phyloP scores from a whole-genome alignment of 768 basidiomycete genomes.

The Lactarius akahatsu region DNA sequence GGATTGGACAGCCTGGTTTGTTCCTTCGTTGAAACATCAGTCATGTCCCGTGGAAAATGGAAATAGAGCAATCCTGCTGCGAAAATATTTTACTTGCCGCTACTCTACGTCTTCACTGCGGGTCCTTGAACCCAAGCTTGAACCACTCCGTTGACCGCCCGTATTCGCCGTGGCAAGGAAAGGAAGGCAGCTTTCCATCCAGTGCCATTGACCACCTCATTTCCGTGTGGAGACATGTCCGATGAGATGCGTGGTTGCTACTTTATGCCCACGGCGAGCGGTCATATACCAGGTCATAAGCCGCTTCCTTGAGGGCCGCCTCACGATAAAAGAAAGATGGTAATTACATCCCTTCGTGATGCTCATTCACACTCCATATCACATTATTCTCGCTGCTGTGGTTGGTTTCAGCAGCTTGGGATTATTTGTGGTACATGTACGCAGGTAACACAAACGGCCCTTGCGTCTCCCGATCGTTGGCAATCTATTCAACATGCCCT shows the following conservation, averaged over 20 bases:
- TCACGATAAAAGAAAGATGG: neutral
- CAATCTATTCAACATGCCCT: constrained; percentile 31
- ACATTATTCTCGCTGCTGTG: neutral
- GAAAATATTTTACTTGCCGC: neutral
- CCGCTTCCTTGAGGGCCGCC: neutral
- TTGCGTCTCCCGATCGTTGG: constrained; percentile 31
- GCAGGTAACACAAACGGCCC: neutral
- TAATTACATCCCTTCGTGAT: neutral
- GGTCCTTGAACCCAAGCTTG: too few species aligned
- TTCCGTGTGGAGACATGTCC: neutral
- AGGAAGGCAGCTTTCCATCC: neutral
- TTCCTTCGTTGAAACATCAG: too few species aligned
- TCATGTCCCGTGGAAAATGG: neutral
- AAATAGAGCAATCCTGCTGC: neutral
- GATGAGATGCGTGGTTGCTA: neutral
- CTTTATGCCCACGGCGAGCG: neutral
- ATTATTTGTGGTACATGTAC: neutral
- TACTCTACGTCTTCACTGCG: neutral
- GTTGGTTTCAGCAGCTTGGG: neutral
- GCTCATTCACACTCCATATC: neutral
- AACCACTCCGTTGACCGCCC: neutral
- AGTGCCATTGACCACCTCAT: neutral
- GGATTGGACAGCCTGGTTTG: too few species aligned
- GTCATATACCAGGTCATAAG: too few species aligned
- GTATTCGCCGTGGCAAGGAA: neutral